Evolutionary conservation across 257 asterid species (phyloP).

Genomic region (Solanum virginianum): DNA sequence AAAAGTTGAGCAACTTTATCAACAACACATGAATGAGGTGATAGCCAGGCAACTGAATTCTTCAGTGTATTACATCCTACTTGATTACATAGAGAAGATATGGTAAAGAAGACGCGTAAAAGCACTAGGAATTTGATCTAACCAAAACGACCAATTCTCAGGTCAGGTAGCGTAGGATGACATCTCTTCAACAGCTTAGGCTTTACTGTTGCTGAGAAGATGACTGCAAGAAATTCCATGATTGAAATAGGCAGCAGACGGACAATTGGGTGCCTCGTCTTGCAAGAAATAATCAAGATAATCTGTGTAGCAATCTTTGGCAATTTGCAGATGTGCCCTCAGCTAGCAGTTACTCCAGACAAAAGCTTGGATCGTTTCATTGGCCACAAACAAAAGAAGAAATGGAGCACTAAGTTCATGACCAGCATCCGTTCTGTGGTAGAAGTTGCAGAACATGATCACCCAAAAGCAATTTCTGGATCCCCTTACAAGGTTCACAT

Average conservation of each 20-base stretch:
- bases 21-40: neutral
- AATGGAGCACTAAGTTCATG: constrained; percentile 25
- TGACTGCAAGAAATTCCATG: constrained; percentile 15
- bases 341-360: constrained; percentile 1
- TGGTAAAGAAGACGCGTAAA: neutral
- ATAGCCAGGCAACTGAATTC: neutral
- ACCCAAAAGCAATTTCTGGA: constrained; percentile 6
- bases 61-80: neutral
- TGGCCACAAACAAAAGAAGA: constrained; percentile 25
- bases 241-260: constrained; percentile 21
- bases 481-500: constrained; percentile 19
- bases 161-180: constrained; percentile 7
- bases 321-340: constrained; percentile 13
- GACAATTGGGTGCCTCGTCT: constrained; percentile 2
- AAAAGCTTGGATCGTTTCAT: constrained; percentile 14
- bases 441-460: constrained; percentile 35
- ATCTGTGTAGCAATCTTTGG: neutral
- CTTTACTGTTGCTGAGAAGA: constrained; percentile 11
- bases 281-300: neutral
- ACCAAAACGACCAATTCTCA: constrained; percentile 6
- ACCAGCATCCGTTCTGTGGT: constrained; percentile 38
- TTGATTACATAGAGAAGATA: constrained; percentile 7
- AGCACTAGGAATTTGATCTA: neutral
- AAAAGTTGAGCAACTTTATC: neutral
- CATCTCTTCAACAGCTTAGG: neutral